phyloP scores from a whole-genome alignment of 1,284 basidiomycete genomes.

The Microbotryum silenes-acaulis region DNA sequence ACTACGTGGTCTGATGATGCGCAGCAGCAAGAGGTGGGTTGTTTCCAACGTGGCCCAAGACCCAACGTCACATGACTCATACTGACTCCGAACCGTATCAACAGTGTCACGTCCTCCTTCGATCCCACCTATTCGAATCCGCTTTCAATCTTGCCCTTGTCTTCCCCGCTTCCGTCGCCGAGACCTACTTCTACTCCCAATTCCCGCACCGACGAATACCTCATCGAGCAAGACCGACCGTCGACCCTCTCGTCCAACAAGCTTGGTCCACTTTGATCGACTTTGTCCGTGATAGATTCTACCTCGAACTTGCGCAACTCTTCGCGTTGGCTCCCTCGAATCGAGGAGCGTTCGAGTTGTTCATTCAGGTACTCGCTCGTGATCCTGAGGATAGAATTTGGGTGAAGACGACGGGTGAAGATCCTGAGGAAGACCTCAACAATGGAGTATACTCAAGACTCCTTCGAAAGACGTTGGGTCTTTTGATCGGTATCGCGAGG shows the following conservation, averaged over 20 bases:
- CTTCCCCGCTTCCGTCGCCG: background rate
- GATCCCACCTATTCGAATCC: background rate
- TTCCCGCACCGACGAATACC: slow-evolving; percentile 4
- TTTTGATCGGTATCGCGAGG: background rate
- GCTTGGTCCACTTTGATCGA: background rate
- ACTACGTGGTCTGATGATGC: background rate
- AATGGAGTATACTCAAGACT: background rate
- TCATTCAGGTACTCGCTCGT: slow-evolving; percentile 9
- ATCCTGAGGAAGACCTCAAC: too few relatives aligned
- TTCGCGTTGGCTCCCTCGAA: background rate
- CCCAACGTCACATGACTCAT: background rate
- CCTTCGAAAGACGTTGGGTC: background rate
- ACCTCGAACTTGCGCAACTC: background rate
- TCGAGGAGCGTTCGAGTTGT: slow-evolving; percentile 11
- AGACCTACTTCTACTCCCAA: background rate
- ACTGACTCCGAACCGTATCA: too few relatives aligned
- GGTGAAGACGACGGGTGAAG: too few relatives aligned
- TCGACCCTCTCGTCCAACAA: background rate
- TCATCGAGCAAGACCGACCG: background rate
- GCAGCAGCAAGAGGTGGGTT: background rate
- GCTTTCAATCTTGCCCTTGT: background rate
- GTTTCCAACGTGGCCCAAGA: too few relatives aligned
- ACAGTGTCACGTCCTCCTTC: background rate
- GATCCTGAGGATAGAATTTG: too few relatives aligned
- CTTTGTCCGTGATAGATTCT: background rate